Conservation (phyloP, 2,329 filamentous ascomycete species). For the Colletotrichum musicola region DNA sequence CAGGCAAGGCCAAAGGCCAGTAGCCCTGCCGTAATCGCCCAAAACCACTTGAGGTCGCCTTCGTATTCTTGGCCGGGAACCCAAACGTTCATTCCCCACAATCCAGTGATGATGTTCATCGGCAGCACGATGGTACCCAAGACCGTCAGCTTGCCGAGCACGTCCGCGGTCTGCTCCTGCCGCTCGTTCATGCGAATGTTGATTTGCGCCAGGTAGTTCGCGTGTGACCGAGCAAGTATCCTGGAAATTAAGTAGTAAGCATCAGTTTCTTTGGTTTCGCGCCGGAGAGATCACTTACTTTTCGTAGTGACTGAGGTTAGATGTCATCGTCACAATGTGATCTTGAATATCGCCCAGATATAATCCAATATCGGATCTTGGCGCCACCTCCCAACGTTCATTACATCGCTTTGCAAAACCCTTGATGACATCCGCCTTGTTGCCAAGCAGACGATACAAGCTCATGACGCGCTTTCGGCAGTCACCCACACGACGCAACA, state of each 20-base stretch:
- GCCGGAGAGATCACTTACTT: constrained; percentile 70
- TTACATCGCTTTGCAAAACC: constrained; percentile 98
- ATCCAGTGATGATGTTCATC: constrained; percentile 98
- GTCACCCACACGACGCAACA: constrained; percentile 92
- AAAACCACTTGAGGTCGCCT: constrained; percentile 80
- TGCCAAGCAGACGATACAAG: constrained; percentile 90
- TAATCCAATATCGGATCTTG: constrained; percentile 94
- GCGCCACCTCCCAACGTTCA: constrained; percentile 96
- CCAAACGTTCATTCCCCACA: constrained; percentile 99
- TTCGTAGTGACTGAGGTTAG: constrained; percentile 95
- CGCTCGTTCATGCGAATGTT: constrained; percentile 99
- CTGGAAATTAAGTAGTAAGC: constrained; percentile 56
- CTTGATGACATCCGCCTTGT: constrained; percentile 99
- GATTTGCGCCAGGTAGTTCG: constrained; percentile 98
- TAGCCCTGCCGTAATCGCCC: constrained; percentile 79
- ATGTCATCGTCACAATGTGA: constrained; percentile 99
- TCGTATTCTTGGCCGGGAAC: constrained; percentile 92
- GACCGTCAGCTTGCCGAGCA: constrained; percentile 93
- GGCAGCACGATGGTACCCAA: constrained; percentile 96
- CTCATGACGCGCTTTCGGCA: constrained; percentile 98
- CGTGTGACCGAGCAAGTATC: constrained; percentile 90
- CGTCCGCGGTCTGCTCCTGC: constrained; percentile 94
- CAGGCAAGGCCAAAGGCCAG: constrained; percentile 83
- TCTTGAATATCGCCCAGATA: constrained; percentile 99
- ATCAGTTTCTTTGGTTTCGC: no score